Base-by-base conservation (phyloP, 2,329 filamentous ascomycete species). In the Hymenoscyphus salicellus region DNA sequence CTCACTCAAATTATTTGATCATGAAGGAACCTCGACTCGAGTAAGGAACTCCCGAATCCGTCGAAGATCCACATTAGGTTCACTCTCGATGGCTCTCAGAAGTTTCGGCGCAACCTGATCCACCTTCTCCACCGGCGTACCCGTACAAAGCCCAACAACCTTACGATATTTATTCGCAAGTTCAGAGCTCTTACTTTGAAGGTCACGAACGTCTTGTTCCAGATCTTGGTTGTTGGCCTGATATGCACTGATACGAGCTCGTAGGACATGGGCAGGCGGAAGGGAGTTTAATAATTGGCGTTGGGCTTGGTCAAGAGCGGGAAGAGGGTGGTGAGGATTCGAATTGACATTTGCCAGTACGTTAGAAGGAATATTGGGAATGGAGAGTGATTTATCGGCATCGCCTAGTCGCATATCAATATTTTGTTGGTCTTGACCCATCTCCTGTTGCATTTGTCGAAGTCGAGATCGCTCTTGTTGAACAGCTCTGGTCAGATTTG, bases 81-180 rank as follows among this genome's bases (percentile, higher is more conserved):
- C 93, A 73, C 93, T 96, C 78, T 97, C 94, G 2, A 98, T 90
- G 1, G 95, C 95, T 67, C 91, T 87, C 57, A 96, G 86, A 55
- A 99, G 80, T 2, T 88, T 87, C 61, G 92, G 91, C 0, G 97
- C 82, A 60, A 93, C 85, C 64, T 86, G 85, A 71, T 98, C 95
- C 16, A 98, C 90, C 17, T 69, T 86, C 8, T 84, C 83, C 67
- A 96, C 92, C 0, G 86, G 84, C 38, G 93, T 90, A 8, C 87
- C 88, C 0, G 93, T 96, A 75, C 94, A 97, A 14, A 97, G 80
- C 62, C 90, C 88, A 28, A 99, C 92, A 33, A 98, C 91, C 69
- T 89, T 90, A 30, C 93, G 86, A 75, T 97, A 97, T 77, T 95
- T 92, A 69, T 89, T 83, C 73, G 97, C 94, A 3, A 96, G 83